These are phyloP conservation scores for Turritis glabra DNA, from an alignment of 345 rosid genomes.

Conservation along the genomic window DNA sequence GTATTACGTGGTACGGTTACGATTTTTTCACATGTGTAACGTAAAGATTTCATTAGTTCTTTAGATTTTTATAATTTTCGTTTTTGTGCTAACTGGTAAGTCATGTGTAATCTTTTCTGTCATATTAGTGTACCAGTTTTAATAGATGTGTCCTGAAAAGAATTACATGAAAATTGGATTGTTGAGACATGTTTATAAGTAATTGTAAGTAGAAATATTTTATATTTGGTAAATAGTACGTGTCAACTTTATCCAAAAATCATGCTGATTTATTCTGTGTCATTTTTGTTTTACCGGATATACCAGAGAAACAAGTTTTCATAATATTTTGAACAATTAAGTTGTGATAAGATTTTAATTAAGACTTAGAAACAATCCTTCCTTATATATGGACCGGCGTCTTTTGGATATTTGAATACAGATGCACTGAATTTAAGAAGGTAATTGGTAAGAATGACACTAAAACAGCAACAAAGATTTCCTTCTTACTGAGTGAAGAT, in stretches of 20 bases:
- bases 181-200: too few relatives aligned
- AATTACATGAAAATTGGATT: too few relatives aligned
- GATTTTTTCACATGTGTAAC: not conserved
- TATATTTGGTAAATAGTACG: not conserved
- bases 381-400: not conserved
- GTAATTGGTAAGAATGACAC: not conserved
- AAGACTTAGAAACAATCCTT: not conserved
- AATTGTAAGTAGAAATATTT: not conserved
- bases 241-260: constrained; percentile 10
- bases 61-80: not conserved
- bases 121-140: not conserved
- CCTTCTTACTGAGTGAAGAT: not conserved
- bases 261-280: not conserved
- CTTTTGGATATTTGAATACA: not conserved
- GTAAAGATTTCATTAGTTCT: not conserved
- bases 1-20: constrained; percentile 8
- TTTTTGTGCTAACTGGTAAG: not conserved
- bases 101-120: constrained; percentile 2
- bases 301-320: not conserved
- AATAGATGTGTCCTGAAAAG: too few relatives aligned
- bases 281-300: not conserved
- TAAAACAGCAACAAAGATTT: not conserved
- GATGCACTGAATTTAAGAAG: not conserved
- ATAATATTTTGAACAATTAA: not conserved
- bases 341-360: not conserved